Conservation (phyloP, 768 basidiomycete genomes). For the Tylopilus sp. region DNA sequence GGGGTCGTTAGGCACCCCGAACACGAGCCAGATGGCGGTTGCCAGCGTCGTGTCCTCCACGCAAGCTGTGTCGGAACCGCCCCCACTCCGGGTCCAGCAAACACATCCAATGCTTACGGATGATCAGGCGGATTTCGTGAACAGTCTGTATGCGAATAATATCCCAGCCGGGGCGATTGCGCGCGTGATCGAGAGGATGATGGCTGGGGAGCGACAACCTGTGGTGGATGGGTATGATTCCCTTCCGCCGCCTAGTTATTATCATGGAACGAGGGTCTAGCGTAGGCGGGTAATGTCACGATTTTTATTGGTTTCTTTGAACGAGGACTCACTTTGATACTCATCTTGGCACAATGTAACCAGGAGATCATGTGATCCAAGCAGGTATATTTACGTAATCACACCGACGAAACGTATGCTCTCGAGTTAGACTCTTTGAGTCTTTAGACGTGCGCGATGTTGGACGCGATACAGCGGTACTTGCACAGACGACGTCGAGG, state of each 20-base stretch:
- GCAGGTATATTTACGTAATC: constrained; percentile 9
- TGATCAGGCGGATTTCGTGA: constrained; percentile 19
- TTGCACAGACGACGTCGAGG: constrained; percentile 46
- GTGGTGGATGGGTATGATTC: constrained; percentile 7
- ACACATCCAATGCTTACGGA: constrained; percentile 12
- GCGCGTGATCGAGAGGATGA: constrained; percentile 20
- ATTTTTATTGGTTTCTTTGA: too few species aligned
- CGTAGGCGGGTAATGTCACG: too few species aligned
- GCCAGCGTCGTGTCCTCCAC: background rate
- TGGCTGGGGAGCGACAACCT: constrained; percentile 12
- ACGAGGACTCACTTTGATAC: too few species aligned
- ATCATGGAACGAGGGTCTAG: constrained; percentile 4
- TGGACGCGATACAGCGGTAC: constrained; percentile 43
- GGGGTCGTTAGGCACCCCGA: background rate
- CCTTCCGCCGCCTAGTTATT: constrained; percentile 14
- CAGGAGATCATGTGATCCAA: constrained; percentile 5
- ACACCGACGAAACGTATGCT: background rate
- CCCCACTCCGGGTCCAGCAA: constrained; percentile 6
- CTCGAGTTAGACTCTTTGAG: too few species aligned
- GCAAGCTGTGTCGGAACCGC: background rate
- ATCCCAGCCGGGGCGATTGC: constrained; percentile 15
- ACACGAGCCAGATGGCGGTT: background rate
- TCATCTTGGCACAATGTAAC: too few species aligned
- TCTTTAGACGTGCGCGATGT: constrained; percentile 34
- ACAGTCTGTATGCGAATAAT: constrained; percentile 11